Conservation (phyloP, 768 basidiomycete species). For the Hygrophorus russula region DNA sequence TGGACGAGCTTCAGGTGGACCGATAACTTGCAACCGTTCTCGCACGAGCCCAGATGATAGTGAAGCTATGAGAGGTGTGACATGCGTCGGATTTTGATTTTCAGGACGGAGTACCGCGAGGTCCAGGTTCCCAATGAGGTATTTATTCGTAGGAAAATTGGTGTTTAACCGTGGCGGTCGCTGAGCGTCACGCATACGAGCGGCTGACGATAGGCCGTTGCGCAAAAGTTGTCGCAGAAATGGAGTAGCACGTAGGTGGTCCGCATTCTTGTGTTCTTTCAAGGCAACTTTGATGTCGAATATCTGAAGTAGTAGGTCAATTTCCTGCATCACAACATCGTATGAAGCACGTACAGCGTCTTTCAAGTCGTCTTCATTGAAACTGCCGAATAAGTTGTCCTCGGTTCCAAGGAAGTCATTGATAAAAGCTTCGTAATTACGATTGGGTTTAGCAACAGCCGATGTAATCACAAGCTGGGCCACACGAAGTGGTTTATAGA, state of each 20-base stretch:
- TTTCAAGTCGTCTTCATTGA: conserved; percentile 4
- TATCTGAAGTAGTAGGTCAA: not conserved
- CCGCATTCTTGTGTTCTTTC: conserved; percentile 7
- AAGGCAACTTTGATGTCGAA: not conserved
- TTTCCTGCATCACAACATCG: not conserved
- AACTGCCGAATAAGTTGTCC: conserved; percentile 2
- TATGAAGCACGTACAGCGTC: conserved; percentile 2
- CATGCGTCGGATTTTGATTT: conserved; percentile 44
- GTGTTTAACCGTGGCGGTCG: conserved; percentile 3
- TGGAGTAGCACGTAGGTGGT: not conserved
- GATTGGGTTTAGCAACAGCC: conserved; percentile 19
- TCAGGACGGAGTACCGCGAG: conserved; percentile 42
- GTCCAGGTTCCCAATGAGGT: conserved; percentile 36
- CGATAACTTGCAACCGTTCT: conserved; percentile 46
- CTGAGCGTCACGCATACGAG: not conserved
- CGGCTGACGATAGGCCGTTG: not conserved
- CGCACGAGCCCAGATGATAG: conserved; percentile 41
- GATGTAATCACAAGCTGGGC: conserved; percentile 35
- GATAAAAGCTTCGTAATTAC: conserved; percentile 24
- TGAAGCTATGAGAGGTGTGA: conserved; percentile 47
- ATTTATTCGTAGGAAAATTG: conserved; percentile 9
- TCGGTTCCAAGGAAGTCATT: conserved; percentile 1
- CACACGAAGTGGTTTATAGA: conserved; percentile 39
- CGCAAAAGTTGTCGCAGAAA: conserved; percentile 8
- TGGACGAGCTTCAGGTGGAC: conserved; percentile 23